Conservation (phyloP, 441 rosid genomes). For the Bruguiera hainesii region DNA sequence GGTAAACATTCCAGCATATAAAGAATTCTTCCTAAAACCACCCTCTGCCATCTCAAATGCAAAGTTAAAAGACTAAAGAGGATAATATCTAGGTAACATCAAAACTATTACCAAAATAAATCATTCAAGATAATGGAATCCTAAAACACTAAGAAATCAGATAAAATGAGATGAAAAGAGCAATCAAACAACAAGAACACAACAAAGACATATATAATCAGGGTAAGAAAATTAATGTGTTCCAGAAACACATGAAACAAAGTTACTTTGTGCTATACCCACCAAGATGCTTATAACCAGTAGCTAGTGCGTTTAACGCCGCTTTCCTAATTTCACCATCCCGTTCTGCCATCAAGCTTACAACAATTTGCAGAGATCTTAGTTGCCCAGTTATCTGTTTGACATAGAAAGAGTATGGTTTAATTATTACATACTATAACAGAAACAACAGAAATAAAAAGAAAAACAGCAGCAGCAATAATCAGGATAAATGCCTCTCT, state of each 20-base stretch:
- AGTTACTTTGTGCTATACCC: slow-evolving; percentile 19
- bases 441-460: background rate
- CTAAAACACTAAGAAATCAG: too few species aligned
- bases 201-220: background rate
- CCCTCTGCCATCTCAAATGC: background rate
- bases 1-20: background rate
- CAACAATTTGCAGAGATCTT: slow-evolving; percentile 88
- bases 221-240: background rate
- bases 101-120: background rate
- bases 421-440: slow-evolving; percentile 15
- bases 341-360: slow-evolving; percentile 95
- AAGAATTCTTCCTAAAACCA: background rate
- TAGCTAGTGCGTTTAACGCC: slow-evolving; percentile 89
- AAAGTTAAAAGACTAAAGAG: background rate
- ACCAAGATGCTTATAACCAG: slow-evolving; percentile 98
- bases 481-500: background rate
- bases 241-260: background rate
- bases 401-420: slow-evolving; percentile 7
- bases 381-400: slow-evolving; percentile 87
- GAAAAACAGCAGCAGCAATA: too few species aligned
- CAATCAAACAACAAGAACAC: background rate
- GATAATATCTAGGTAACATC: too few species aligned
- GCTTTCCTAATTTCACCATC: slow-evolving; percentile 99
- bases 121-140: background rate
- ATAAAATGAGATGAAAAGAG: too few species aligned